These are phyloP conservation scores for Phialophora macrospora DNA, from an alignment of 2,329 filamentous ascomycete genomes.

Conservation along the genomic window DNA sequence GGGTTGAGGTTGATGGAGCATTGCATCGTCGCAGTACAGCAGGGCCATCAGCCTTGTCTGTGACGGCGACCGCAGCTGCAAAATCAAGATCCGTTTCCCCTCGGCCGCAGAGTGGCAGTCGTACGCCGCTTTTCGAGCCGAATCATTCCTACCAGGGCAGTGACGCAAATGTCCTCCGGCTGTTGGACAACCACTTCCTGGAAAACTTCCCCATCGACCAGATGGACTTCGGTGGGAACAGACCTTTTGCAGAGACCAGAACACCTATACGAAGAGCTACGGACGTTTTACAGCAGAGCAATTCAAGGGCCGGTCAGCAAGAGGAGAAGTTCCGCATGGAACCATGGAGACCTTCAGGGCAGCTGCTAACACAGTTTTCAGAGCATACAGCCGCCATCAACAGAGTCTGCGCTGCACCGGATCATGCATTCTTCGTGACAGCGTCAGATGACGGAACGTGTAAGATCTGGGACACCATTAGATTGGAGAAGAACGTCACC, in stretches of 20 bases:
- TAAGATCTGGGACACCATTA: slow-evolving; percentile 88
- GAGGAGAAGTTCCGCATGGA: slow-evolving; percentile 44
- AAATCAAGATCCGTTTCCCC: slow-evolving; percentile 40
- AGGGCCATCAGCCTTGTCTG: slow-evolving; percentile 46
- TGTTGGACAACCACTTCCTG: slow-evolving; percentile 83
- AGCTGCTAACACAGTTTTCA: slow-evolving; percentile 82
- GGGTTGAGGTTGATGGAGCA: slow-evolving; percentile 66
- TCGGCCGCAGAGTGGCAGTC: slow-evolving; percentile 28
- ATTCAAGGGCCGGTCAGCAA: slow-evolving; percentile 26
- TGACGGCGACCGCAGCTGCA: slow-evolving; percentile 43
- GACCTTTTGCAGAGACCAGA: slow-evolving; percentile 67
- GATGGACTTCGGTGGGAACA: slow-evolving; percentile 75
- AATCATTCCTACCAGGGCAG: slow-evolving; percentile 87
- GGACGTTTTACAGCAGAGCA: slow-evolving; percentile 49
- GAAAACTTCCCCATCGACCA: slow-evolving; percentile 66
- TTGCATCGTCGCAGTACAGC: slow-evolving; percentile 46
- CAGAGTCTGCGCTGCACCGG: slow-evolving; percentile 79
- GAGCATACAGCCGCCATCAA: slow-evolving; percentile 86
- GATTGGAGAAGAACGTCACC: slow-evolving; percentile 88
- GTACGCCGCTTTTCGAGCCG: slow-evolving; percentile 58
- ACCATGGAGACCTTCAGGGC: slow-evolving; percentile 82
- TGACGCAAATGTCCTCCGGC: slow-evolving; percentile 63
- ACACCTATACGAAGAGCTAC: slow-evolving; percentile 60
- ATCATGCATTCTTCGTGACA: slow-evolving; percentile 93
- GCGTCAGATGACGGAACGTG: slow-evolving; percentile 89